phyloP scores from a whole-genome alignment of 345 rosid species.

The Linum lewisii region DNA sequence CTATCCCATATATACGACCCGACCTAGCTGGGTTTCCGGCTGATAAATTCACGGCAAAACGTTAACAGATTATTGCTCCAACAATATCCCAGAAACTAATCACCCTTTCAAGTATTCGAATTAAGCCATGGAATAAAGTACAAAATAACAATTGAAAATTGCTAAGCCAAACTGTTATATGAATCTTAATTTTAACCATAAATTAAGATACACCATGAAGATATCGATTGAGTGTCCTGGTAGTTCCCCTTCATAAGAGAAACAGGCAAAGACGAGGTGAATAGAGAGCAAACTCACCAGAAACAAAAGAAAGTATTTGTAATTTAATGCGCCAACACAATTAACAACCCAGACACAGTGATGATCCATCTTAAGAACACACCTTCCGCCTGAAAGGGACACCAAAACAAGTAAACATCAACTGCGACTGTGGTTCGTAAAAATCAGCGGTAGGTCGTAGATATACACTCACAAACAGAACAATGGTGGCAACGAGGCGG shows the following conservation, averaged over 20 bases:
- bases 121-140: background rate
- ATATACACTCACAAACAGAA: conserved; percentile 73
- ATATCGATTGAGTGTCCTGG: background rate
- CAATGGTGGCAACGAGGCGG: conserved; percentile 98
- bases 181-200: background rate
- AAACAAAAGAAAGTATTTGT: conserved; percentile 89
- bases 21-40: background rate
- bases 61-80: background rate
- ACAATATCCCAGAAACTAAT: background rate
- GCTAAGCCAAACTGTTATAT: background rate
- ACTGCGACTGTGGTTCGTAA: background rate
- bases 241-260: background rate
- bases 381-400: conserved; percentile 65
- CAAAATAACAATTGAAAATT: too few relatives aligned
- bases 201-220: background rate
- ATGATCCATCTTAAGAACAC: conserved; percentile 94
- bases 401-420: conserved; percentile 11
- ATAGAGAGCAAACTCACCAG: conserved; percentile 47
- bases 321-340: conserved; percentile 92
- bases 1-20: background rate
- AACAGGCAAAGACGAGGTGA: background rate
- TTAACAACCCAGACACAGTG: conserved; percentile 99
- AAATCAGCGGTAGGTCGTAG: background rate
- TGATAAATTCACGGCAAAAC: background rate
- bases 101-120: background rate